Evolutionary conservation across 2,329 filamentous ascomycete species (phyloP).

Genomic region (Onygenales sp.): DNA sequence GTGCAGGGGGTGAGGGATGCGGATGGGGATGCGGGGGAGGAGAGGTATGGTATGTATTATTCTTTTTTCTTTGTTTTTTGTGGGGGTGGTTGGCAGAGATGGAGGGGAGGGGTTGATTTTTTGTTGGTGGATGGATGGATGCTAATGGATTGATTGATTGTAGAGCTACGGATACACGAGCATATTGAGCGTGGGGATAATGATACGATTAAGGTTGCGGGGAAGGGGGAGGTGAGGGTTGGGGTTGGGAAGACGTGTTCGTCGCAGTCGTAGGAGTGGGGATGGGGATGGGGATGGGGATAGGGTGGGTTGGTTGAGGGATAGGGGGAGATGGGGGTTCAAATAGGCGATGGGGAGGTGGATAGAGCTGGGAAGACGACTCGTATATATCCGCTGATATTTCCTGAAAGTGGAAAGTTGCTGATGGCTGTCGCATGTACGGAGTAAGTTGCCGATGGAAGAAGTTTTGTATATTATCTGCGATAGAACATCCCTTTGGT

Average conservation of each 20-base stretch:
- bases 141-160: slow-evolving; percentile 5
- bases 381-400: background rate
- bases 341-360: background rate
- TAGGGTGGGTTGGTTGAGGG: slow-evolving; percentile 12
- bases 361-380: background rate
- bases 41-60: slow-evolving; percentile 23
- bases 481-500: background rate
- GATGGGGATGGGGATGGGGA: background rate
- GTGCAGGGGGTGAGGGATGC: slow-evolving; percentile 64
- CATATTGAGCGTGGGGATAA: slow-evolving; percentile 90
- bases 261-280: slow-evolving; percentile 14
- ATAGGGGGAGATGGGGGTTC: background rate
- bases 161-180: slow-evolving; percentile 81
- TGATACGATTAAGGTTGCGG: slow-evolving; percentile 67
- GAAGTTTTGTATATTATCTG: background rate
- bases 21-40: slow-evolving; percentile 21
- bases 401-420: background rate
- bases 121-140: background rate
- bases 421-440: background rate
- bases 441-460: background rate
- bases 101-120: too few relatives aligned
- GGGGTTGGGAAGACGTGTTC: slow-evolving; percentile 30
- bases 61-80: background rate
- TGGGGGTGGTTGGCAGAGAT: background rate
- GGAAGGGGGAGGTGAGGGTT: slow-evolving; percentile 29